These are phyloP conservation scores for Scheffersomyces cryptocercus DNA, from an alignment of 1,139 yeast genomes.

Conservation along the genomic window DNA sequence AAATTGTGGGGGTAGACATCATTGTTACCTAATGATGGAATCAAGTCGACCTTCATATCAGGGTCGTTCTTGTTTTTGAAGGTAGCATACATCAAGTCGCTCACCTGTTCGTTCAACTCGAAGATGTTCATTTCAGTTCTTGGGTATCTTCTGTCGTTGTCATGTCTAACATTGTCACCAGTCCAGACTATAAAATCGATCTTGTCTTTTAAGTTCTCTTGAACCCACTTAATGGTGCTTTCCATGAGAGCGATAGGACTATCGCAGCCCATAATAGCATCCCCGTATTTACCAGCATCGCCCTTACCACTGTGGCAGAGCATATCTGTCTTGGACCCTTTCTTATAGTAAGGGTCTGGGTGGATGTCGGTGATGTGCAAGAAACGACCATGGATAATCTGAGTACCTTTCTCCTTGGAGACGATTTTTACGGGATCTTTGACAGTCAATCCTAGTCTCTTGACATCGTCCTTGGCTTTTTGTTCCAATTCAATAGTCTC, in stretches of 20 bases:
- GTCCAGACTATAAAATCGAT: conserved; percentile 90
- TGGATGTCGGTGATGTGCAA: conserved; percentile 85
- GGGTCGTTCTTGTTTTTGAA: conserved; percentile 48
- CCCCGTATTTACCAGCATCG: conserved; percentile 59
- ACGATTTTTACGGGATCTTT: conserved; percentile 30
- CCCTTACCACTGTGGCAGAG: conserved; percentile 59
- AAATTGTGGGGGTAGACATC: conserved; percentile 89
- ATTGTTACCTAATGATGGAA: conserved; percentile 81
- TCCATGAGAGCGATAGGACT: conserved; percentile 64
- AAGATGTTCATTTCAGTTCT: conserved; percentile 71
- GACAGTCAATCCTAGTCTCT: conserved; percentile 32
- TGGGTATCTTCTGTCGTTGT: conserved; percentile 71
- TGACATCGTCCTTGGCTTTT: conserved; percentile 7
- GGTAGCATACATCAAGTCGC: conserved; percentile 49
- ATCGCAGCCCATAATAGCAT: conserved; percentile 73
- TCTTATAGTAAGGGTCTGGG: conserved; percentile 72
- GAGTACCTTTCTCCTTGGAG: conserved; percentile 25
- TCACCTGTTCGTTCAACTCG: conserved; percentile 65
- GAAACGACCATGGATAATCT: conserved; percentile 63
- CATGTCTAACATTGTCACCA: conserved; percentile 86
- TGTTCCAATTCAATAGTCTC: conserved; percentile 3
- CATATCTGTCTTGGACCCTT: conserved; percentile 49
- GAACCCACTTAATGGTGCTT: conserved; percentile 67
- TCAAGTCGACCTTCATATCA: conserved; percentile 47
- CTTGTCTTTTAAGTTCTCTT: conserved; percentile 62